Percentiles rank a stretch among this genome's conserved stretches.
Conservation (phyloP, 2,329 filamentous ascomycete genomes). For the Fusarium sp. region DNA sequence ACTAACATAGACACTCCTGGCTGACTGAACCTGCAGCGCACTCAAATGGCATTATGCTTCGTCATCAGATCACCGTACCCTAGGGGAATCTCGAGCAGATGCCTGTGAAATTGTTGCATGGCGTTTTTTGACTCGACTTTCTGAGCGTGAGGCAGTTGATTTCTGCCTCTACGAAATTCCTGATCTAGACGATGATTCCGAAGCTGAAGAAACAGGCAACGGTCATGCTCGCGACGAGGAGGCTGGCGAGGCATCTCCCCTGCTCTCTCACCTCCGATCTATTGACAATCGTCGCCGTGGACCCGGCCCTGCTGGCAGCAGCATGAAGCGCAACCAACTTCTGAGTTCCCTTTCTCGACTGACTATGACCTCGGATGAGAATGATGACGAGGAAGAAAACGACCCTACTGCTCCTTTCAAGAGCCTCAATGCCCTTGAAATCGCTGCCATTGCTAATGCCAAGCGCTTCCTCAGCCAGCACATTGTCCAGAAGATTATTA, state of each 20-base stretch:
- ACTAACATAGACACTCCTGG: not conserved
- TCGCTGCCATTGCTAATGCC: conserved; percentile 82
- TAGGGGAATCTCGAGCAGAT: conserved; percentile 75
- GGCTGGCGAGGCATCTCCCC: conserved; percentile 59
- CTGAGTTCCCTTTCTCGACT: conserved; percentile 66
- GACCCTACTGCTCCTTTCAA: conserved; percentile 79
- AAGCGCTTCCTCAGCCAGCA: conserved; percentile 87
- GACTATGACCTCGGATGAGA: conserved; percentile 52
- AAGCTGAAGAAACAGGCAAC: conserved; percentile 24
- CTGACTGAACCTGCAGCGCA: conserved; percentile 60
- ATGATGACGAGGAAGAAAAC: conserved; percentile 56
- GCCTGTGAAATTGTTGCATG: conserved; percentile 86
- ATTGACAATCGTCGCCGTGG: conserved; percentile 33
- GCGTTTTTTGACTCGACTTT: conserved; percentile 77
- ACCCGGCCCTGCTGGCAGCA: conserved; percentile 50
- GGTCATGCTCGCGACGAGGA: conserved; percentile 50
- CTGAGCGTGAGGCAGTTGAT: conserved; percentile 78
- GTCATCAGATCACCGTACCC: conserved; percentile 69
- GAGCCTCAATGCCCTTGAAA: conserved; percentile 86
- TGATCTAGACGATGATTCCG: conserved; percentile 46
- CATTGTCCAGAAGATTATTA: conserved; percentile 84
- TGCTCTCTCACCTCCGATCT: conserved; percentile 53
- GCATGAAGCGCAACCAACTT: conserved; percentile 59
- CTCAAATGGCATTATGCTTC: conserved; percentile 79
- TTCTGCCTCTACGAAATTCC: conserved; percentile 80